Conservation (phyloP, 768 basidiomycete genomes). For the Tylopilus subfusipes region DNA sequence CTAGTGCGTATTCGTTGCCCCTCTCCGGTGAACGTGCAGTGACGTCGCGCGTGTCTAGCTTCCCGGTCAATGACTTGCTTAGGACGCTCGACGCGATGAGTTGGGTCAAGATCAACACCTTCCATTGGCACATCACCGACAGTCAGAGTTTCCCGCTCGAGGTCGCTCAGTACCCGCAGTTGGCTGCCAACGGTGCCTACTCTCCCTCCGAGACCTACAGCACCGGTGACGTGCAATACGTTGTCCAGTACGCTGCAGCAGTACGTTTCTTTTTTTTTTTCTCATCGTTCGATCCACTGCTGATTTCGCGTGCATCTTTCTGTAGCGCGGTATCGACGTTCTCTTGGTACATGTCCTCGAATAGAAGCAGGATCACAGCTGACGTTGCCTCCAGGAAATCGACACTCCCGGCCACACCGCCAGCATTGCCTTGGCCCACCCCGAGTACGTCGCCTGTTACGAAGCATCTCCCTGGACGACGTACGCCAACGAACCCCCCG, state of each 20-base stretch:
- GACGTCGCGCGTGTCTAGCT: slow-evolving; percentile 23
- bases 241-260: slow-evolving; percentile 65
- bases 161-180: slow-evolving; percentile 55
- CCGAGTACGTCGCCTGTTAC: slow-evolving; percentile 71
- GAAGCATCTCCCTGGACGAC: slow-evolving; percentile 52
- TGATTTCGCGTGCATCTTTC: slow-evolving; percentile 6
- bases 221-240: slow-evolving; percentile 49
- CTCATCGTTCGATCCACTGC: not conserved
- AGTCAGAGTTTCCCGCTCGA: slow-evolving; percentile 77
- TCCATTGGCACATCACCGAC: slow-evolving; percentile 87
- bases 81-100: slow-evolving; percentile 53
- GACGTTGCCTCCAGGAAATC: slow-evolving; percentile 53
- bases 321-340: slow-evolving; percentile 71
- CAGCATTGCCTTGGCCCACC: slow-evolving; percentile 58
- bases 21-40: not conserved
- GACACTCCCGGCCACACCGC: slow-evolving; percentile 85
- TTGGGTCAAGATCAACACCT: slow-evolving; percentile 57
- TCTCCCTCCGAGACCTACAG: slow-evolving; percentile 51
- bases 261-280: slow-evolving; percentile 42
- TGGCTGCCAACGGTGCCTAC: slow-evolving; percentile 68
- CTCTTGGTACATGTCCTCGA: slow-evolving; percentile 38
- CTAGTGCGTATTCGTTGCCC: slow-evolving; percentile 27
- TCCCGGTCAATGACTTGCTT: slow-evolving; percentile 36
- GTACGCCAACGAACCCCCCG: slow-evolving; percentile 73
- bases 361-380: not conserved